Base-by-base conservation (phyloP, 805 yeast species). In the Barnettozyma californica region DNA sequence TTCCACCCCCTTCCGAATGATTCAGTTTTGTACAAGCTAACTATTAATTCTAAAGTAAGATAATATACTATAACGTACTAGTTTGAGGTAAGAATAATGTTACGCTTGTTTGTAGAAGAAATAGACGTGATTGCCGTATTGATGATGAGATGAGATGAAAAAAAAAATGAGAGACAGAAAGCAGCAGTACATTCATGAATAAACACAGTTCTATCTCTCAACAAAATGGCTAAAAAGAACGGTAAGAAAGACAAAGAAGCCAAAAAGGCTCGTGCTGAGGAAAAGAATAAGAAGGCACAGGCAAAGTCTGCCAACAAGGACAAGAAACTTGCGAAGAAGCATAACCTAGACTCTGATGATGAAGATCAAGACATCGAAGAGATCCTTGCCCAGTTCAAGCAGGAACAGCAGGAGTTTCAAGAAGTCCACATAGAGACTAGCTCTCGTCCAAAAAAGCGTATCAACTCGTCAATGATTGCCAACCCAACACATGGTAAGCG, bases 311-410 rank as follows among this genome's bases (percentile, higher is more conserved):
- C 83, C 40, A 57, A 65, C 8, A 91, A 88, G 67, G 73, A 76
- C 58, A 87, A 90, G 67, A 88, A 89, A 64, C 71, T 77, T 57
- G 83, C 87, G 46, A 80, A 82, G 53, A 89, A 89, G 63, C 67
- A 71, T 40, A 91, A 87, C 3, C 95, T 83, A 23, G 88, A 81
- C 46, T 95, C 87, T 39, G 90, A 87, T 27, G 90, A 87, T 34
- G 95, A 87, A 54, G 95, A 88, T 55, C 74, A 84, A 51, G 96
- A 89, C 63, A 80, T 92, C 45, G 98, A 92, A 64, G 85, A 85
- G 56, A 77, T 92, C 42, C 70, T 92, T 46, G 85, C 80, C 29
- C 84, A 84, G 53, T 84, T 81, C 58, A 89, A 91, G 48, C 73
- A 77, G 54, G 87, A 91, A 59, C 98, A 94, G 65, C 86, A 78